phyloP scores from a whole-genome alignment of 148 eudicot genomes.

The Polygonum maritimum region DNA sequence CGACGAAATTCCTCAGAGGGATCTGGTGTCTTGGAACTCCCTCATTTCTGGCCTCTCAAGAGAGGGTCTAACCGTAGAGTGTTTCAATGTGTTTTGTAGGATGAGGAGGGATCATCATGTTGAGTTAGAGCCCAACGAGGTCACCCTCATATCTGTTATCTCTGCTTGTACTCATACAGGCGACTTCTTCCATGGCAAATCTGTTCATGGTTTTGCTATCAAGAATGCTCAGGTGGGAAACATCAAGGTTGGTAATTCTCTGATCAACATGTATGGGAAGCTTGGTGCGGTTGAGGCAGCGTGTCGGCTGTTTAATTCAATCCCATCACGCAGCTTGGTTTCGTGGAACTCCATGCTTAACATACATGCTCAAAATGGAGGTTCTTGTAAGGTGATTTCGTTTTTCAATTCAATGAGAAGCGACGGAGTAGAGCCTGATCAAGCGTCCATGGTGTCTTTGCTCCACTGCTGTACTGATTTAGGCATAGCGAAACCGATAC shows the following conservation, averaged over 20 bases:
- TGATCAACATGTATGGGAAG: constrained; percentile 40
- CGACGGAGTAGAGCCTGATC: constrained; percentile 27
- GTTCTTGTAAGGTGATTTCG: constrained; percentile 11
- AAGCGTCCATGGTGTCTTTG: constrained; percentile 31
- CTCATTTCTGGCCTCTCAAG: constrained; percentile 27
- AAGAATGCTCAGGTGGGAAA: constrained; percentile 22
- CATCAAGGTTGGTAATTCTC: constrained; percentile 28
- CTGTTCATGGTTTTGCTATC: constrained; percentile 27
- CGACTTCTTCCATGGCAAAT: constrained; percentile 18
- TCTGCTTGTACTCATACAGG: constrained; percentile 25
- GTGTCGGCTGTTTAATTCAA: constrained; percentile 21
- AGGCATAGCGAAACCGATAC: constrained; percentile 22
- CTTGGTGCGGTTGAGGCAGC: constrained; percentile 24
- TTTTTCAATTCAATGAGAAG: constrained; percentile 26
- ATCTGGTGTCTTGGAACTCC: constrained; percentile 41
- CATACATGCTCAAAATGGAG: constrained; percentile 26
- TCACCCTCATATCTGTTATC: constrained; percentile 22
- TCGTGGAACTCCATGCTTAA: constrained; percentile 37
- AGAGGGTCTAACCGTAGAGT: constrained; percentile 13
- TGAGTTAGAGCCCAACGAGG: constrained; percentile 16
- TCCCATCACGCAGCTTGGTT: constrained; percentile 23
- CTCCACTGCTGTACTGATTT: constrained; percentile 30
- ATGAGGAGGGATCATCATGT: constrained; percentile 33
- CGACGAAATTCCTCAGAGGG: constrained; percentile 32
- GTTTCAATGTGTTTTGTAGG: constrained; percentile 22